Evolutionary conservation across 768 basidiomycete species (phyloP), one percentile per base, ranked within the genome.

Genomic region (Termitomyces heimii): DNA sequence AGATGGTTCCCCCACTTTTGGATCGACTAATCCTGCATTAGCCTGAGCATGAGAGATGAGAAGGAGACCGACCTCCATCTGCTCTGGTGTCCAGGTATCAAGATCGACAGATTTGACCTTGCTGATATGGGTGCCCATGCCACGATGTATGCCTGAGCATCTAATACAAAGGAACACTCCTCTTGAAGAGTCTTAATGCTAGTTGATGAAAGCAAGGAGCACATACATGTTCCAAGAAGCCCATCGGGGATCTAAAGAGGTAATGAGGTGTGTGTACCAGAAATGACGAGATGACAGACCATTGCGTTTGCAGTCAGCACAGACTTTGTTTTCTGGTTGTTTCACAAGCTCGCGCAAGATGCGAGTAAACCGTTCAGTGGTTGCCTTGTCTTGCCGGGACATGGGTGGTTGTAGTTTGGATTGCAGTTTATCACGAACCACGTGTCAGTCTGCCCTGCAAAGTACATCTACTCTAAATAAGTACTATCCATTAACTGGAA

Each of bases 41-140:
- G 54, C 24, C 44, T 32, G 20, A 32, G 29, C 10, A 1, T 26
- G n/a, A 31, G 37, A 42, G 14, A 35, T 22, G 28, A 45, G 16
- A 26, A 28, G 20, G 18, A 26, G 18, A 47, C 1, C 14, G 64
- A 94, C 94, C 75, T 87, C 85, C 89, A 99, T 95, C 74, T 99
- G 96, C 61, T 98, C 94, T 3, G 93, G 92, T 8, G 93, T 96
- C 96, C 96, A 99, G 18, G 90, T 84, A 65, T 99, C 96, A 54
- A 99, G 85, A 74, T 99, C 96, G 54, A 99, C 92, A 3, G 94
- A 96, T 68, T 97, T 97, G 69, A 99, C 91, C 68, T 89, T 92
- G 74, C 90, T 92, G 71, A 98, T 97, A 71, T 99, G 96, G 0
- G 96, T 98, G 58, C 96, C 96, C 93, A 99, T 94, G 40, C 92